These are phyloP conservation scores for Acorus calamus DNA, from an alignment of 106 monocot species.

Conservation along the genomic window DNA sequence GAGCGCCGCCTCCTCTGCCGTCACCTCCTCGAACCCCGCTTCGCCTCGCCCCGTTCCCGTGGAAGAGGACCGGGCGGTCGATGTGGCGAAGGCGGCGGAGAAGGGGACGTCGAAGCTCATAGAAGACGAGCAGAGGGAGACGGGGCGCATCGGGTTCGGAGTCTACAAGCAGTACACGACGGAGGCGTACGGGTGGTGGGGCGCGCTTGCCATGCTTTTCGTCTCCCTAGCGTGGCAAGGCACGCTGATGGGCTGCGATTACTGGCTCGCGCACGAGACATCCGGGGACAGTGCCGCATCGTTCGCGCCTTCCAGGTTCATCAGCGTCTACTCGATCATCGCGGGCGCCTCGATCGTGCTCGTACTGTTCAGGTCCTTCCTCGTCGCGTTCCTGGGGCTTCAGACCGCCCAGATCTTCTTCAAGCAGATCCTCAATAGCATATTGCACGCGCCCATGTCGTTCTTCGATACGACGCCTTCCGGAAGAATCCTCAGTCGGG, in stretches of 20 bases:
- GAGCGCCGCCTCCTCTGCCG: neutral
- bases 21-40: no score
- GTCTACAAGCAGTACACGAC: slow-evolving; percentile 22
- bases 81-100: no score
- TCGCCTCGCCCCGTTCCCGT: no score
- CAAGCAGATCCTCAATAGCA: slow-evolving; percentile 18
- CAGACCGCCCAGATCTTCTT: slow-evolving; percentile 26
- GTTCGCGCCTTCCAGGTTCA: slow-evolving; percentile 9
- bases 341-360: slow-evolving; percentile 10
- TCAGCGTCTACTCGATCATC: slow-evolving; percentile 14
- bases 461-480: slow-evolving; percentile 36
- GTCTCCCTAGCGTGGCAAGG: slow-evolving; percentile 10
- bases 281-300: slow-evolving; percentile 7
- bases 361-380: slow-evolving; percentile 4
- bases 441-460: slow-evolving; percentile 28
- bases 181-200: slow-evolving; percentile 33
- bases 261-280: slow-evolving; percentile 23
- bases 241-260: slow-evolving; percentile 17
- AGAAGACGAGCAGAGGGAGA: slow-evolving; percentile 22
- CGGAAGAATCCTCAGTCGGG: slow-evolving; percentile 27
- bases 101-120: slow-evolving; percentile 20
- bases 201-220: slow-evolving; percentile 3
- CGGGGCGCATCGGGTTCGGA: slow-evolving; percentile 13
- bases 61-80: no score
- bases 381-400: slow-evolving; percentile 12